Percentiles rank a stretch among this genome's conserved stretches.
These are phyloP conservation scores for Boletus bicolor DNA, from an alignment of 768 basidiomycete species.

Conservation along the genomic window DNA sequence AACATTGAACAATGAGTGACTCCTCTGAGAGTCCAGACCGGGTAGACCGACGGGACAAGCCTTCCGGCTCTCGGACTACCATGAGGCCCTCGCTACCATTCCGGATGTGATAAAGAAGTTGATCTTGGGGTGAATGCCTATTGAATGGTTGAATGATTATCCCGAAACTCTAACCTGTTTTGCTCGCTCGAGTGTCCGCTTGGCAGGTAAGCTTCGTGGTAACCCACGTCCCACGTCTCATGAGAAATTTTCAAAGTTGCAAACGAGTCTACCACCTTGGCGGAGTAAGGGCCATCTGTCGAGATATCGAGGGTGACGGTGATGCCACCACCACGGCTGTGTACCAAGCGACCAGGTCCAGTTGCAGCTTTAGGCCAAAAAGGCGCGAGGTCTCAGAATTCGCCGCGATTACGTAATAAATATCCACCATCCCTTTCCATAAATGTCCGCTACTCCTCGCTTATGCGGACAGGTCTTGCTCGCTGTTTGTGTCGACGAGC, in stretches of 20 bases:
- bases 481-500: no score
- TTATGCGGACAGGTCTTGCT: no score
- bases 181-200: not conserved
- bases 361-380: no score
- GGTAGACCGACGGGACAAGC: not conserved
- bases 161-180: not conserved
- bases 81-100: not conserved
- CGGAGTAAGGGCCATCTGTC: not conserved
- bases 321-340: no score
- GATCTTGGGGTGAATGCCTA: no score
- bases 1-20: no score
- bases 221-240: not conserved
- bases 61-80: not conserved
- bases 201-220: not conserved
- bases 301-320: not conserved
- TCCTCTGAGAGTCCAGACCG: no score
- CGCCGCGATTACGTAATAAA: no score
- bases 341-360: no score
- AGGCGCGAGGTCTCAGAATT: no score
- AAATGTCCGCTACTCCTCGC: no score
- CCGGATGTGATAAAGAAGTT: not conserved
- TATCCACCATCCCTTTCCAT: no score
- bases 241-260: not conserved
- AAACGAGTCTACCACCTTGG: not conserved
- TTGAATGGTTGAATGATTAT: not conserved